These are phyloP conservation scores for Solanum sparsipilum DNA, from an alignment of 257 asterid species.

Conservation along the genomic window DNA sequence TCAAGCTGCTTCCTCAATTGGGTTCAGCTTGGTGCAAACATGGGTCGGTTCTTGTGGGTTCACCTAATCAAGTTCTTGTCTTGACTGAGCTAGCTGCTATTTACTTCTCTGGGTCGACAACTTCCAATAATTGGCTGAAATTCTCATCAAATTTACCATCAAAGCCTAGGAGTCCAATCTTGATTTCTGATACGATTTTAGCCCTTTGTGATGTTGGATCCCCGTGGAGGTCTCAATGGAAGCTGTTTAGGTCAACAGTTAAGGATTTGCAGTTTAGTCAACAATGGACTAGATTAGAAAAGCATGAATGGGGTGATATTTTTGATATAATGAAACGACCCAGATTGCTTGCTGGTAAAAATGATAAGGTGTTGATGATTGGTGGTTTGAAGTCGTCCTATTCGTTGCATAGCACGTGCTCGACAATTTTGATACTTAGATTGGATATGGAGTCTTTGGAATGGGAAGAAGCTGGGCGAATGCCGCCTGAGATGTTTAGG, in stretches of 20 bases:
- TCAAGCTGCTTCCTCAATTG: slow-evolving; percentile 70
- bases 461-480: slow-evolving; percentile 94
- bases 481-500: slow-evolving; percentile 82
- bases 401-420: slow-evolving; percentile 65
- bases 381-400: slow-evolving; percentile 76
- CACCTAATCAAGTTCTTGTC: slow-evolving; percentile 46
- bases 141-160: slow-evolving; percentile 85
- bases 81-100: slow-evolving; percentile 85
- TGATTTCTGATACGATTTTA: slow-evolving; percentile 54
- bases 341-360: slow-evolving; percentile 56
- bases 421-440: slow-evolving; percentile 75
- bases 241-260: slow-evolving; percentile 52
- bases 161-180: slow-evolving; percentile 78
- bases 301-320: slow-evolving; percentile 86
- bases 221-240: slow-evolving; percentile 97
- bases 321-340: slow-evolving; percentile 78
- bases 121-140: slow-evolving; percentile 53
- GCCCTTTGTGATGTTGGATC: slow-evolving; percentile 86
- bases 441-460: slow-evolving; percentile 77
- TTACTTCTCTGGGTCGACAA: slow-evolving; percentile 36
- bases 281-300: slow-evolving; percentile 75
- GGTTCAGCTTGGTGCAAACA: slow-evolving; percentile 99
- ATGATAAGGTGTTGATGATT: slow-evolving; percentile 59
- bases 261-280: slow-evolving; percentile 35
- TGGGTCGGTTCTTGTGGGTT: slow-evolving; percentile 82